Evolutionary conservation across 495 filamentous ascomycete species (phyloP).

Genomic region (Neurospora pannonica): DNA sequence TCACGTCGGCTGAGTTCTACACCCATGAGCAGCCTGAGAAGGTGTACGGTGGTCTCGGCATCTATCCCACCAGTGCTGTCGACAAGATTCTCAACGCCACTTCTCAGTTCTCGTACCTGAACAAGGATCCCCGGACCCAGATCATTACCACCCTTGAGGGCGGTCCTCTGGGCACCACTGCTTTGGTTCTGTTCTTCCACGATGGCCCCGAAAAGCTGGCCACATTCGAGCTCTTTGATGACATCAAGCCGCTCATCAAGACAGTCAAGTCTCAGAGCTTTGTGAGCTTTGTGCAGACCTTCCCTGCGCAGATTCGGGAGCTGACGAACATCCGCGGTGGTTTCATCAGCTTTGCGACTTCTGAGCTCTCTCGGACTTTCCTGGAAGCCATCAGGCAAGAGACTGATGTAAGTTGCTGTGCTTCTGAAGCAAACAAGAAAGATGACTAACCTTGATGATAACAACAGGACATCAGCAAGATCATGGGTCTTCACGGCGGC

Average conservation of each 20-base stretch:
- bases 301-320: slow-evolving; percentile 8
- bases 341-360: slow-evolving; percentile 17
- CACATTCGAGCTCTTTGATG: slow-evolving; percentile 48
- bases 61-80: slow-evolving; percentile 15
- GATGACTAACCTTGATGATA: neutral
- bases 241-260: slow-evolving; percentile 34
- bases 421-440: neutral
- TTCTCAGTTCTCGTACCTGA: slow-evolving; percentile 38
- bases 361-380: slow-evolving; percentile 6
- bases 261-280: slow-evolving; percentile 43
- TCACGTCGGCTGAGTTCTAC: slow-evolving; percentile 40
- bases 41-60: slow-evolving; percentile 36
- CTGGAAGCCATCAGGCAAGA: slow-evolving; percentile 10
- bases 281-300: slow-evolving; percentile 29
- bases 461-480: slow-evolving; percentile 1
- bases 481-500: slow-evolving; percentile 3
- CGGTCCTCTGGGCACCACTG: slow-evolving; percentile 37
- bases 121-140: slow-evolving; percentile 29
- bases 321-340: slow-evolving; percentile 10
- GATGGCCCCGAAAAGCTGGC: slow-evolving; percentile 47
- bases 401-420: slow-evolving; percentile 1
- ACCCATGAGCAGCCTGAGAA: slow-evolving; percentile 28
- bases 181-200: slow-evolving; percentile 49
- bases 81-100: slow-evolving; percentile 43
- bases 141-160: slow-evolving; percentile 44